Evolutionary conservation across 148 eudicot species (phyloP).

Genomic region (Persicaria tinctoria): DNA sequence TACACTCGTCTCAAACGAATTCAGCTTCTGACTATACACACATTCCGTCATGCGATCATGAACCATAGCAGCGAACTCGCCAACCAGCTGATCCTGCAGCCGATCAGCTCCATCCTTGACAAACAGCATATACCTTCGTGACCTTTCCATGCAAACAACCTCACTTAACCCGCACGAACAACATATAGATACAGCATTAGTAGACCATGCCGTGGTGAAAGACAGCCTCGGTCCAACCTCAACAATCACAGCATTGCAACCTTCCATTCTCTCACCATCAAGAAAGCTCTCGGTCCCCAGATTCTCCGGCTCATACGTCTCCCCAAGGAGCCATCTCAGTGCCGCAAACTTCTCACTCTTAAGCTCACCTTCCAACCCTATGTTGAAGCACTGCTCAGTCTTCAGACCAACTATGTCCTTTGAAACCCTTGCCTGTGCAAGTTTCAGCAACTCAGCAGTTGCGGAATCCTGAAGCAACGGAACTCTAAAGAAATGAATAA

Average conservation of each 20-base stretch:
- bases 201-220: conserved; percentile 89
- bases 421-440: conserved; percentile 52
- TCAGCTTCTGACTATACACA: conserved; percentile 51
- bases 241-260: conserved; percentile 29
- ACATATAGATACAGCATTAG: conserved; percentile 90
- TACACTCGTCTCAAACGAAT: conserved; percentile 49
- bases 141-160: conserved; percentile 62
- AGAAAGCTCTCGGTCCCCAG: conserved; percentile 59
- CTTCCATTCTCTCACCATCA: conserved; percentile 36
- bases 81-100: conserved; percentile 44
- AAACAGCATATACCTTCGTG: conserved; percentile 66
- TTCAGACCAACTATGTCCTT: conserved; percentile 47
- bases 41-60: conserved; percentile 95
- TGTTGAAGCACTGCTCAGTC: conserved; percentile 75
- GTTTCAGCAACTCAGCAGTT: conserved; percentile 49
- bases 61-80: conserved; percentile 75
- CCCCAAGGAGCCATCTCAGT: conserved; percentile 71
- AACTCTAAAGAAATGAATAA: conserved; percentile 59
- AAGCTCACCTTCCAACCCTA: conserved; percentile 45
- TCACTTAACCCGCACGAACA: conserved; percentile 67
- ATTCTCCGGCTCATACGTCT: conserved; percentile 74
- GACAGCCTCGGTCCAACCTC: conserved; percentile 93
- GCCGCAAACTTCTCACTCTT: conserved; percentile 41
- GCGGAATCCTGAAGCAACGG: conserved; percentile 72
- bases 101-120: conserved; percentile 28